Evolutionary conservation across 352 stramenopile species (phyloP).

Genomic region (Halophytophthora batemanensis): DNA sequence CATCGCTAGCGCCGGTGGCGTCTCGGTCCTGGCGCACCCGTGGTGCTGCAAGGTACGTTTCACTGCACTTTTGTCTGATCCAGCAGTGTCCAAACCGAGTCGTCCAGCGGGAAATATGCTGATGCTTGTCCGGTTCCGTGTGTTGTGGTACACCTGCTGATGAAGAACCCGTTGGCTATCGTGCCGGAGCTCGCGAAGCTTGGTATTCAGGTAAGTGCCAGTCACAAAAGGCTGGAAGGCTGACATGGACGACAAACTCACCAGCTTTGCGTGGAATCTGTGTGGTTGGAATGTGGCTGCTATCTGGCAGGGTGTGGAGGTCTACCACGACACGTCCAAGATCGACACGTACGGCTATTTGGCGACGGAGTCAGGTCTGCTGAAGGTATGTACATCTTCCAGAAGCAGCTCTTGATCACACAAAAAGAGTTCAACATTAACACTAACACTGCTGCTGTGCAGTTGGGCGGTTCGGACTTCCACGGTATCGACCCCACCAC

Average conservation of each 20-base stretch:
- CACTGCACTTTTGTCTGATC: neutral
- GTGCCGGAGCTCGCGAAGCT: slow-evolving; percentile 68
- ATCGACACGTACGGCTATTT: slow-evolving; percentile 79
- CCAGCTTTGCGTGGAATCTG: neutral
- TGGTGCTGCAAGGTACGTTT: slow-evolving; percentile 77
- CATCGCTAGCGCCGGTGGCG: slow-evolving; percentile 71
- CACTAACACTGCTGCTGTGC: neutral
- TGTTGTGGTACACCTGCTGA: neutral
- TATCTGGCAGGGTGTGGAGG: slow-evolving; percentile 59
- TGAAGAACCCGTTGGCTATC: slow-evolving; percentile 63
- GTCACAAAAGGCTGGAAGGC: neutral
- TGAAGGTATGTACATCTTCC: slow-evolving; percentile 41
- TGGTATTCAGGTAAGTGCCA: slow-evolving; percentile 57
- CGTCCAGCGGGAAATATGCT: neutral
- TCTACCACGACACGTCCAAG: slow-evolving; percentile 79
- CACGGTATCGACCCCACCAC: slow-evolving; percentile 74
- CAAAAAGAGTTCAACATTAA: neutral
- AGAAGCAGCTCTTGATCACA: neutral
- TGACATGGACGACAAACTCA: neutral
- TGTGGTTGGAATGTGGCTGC: neutral
- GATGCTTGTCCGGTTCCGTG: neutral
- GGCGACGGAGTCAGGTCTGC: slow-evolving; percentile 65
- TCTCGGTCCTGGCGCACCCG: slow-evolving; percentile 82
- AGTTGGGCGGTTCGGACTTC: slow-evolving; percentile 84
- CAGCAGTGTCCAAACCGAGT: neutral